Evolutionary conservation across 2,329 filamentous ascomycete genomes (phyloP), one percentile per base, ranked within the genome.

Genomic region (Microdochium nivale): DNA sequence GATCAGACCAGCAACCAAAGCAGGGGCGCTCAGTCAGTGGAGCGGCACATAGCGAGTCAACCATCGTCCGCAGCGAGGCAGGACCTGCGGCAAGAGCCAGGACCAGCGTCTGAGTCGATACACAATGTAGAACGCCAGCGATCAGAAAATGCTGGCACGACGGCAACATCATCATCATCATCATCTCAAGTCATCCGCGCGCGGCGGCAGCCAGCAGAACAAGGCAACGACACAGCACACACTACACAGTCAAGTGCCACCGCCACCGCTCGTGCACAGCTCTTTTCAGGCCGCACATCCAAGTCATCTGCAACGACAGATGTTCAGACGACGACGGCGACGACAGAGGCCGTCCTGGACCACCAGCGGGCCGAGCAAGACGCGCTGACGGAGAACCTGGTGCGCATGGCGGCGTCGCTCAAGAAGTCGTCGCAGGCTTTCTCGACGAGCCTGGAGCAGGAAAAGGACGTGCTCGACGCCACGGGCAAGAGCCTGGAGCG

Each of bases 341-440:
- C 79, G 16, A 77, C 81, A 1, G 90, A 95, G 70, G 78, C 83
- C 1, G 78, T 90, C 30, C 79, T 96, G 44, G 82, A 88, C 59
- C 79, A 87, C 62, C 83, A 95, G 63, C 86, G 88, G 50, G 75
- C 75, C 51, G 90, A 96, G 70, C 91, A 96, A 68, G 90, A 96
- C 66, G 74, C 79, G 32, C 78, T 97, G 2, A 92, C 91, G 0
- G 77, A 80, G 35, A 91, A 88, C 8, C 84, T 97, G n/a, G 76
- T 96, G 23, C 73, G 79, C 46, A 87, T 96, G 71, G 91, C 92
- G 1, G 74, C 79, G 23, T 80, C 87, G 48, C 79, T 96, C 37
- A 95, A 95, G 65, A 71, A 80, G 48, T 88, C 84, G 35, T 88
- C 89, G 3, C 72, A 86, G 51, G 76, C 80, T 2, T 94, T 96